Base-by-base conservation (phyloP, 2,329 filamentous ascomycete species). In the Grosmannia serpens region DNA sequence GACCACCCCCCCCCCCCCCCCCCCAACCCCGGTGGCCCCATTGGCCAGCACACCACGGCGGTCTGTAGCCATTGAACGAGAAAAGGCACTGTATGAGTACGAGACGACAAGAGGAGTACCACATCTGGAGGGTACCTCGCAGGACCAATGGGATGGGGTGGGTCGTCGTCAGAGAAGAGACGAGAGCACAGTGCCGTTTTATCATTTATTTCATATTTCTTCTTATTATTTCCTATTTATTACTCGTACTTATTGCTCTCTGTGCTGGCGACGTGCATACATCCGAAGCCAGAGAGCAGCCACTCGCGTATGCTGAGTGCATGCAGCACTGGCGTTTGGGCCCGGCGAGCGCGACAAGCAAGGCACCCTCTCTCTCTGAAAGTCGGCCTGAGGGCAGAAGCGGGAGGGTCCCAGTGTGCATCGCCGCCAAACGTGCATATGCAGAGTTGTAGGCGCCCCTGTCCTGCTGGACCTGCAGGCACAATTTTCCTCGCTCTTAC, bases 381-480 rank as follows among this genome's bases (percentile, higher is more conserved):
- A 44, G 24, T 31, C 10, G 9, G 38, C 38, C 31, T 55, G 35
- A 22, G 35, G n/a, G 50, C 29, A 31, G 26, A 15, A 26, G 50
- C 20, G 15, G 20, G 41, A 44, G 41, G 41, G 41, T 44, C 41
- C 41, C 20, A 2, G 27, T 17, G 53, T 49, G 47, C 15, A 22
- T 56, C 46, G 35, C 55, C 44, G 52, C 58, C 52, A 58, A 44
- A 44, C 52, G 35, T 58, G 55, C 59, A 60, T 59, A 57, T 56
- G 56, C 53, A 46, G n/a, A n/a, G 29, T n/a, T 38, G 31, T 54
- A 38, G 26, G 56, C 41, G 26, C 35, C 59, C 59, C 53, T 57
- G 59, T 54, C 57, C 54, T 50, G 57, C 59, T 60, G 59, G 59
- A 59, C 57, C 54, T 44, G 52, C 33, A 53, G 55, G 59, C 56